Evolutionary conservation across 2,329 filamentous ascomycete genomes (phyloP), one percentile per base, ranked within the genome.

Genomic region (Sphaerostilbella broomeana): DNA sequence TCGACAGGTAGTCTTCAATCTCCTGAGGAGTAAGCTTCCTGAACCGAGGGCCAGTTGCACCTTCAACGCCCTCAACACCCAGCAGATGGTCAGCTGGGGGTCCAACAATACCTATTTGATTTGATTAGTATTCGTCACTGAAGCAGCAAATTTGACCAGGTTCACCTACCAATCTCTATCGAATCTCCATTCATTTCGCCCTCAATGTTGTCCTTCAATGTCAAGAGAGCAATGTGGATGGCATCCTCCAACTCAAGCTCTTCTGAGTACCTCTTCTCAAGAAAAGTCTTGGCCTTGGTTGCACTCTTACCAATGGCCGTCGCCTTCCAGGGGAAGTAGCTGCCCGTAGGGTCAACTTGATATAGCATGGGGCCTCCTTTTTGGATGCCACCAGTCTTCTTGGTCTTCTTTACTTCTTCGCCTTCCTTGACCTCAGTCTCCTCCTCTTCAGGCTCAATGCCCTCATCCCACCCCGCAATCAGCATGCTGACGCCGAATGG

Each of bases 131-230:
- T n/a, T n/a, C n/a, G n/a, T n/a, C n/a, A 21, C 22, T 26, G 35
- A 13, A 4, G n/a, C 19, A 2, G 2, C 11, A 11, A 11, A 20
- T 28, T 9, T 5, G 9, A 8, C 9, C 15, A 5, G 15, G 2
- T 10, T 0, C 21, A 62, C 80, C 62, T 68, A 88, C 87, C 90
- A 64, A 98, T 95, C 69, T 98, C 92, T 49, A 98, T 94, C 21
- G 90, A 95, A 63, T 97, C 89, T 47, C 90, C 90, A 53, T 90
- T 97, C 90, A 97, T 97, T 70, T 97, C 92, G 42, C 92, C 92
- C 70, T 97, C 90, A 59, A 98, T 98, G 42, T 92, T 95, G 75
- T 98, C 92, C 75, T 98, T 98, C 61, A 98, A 71, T 18, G 92
- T 98, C 61, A 98, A 72, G 40, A 98, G 76, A 45, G 92, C 92